Conservation (phyloP, 176 grass and related monocot genomes). For the Canna indica region DNA sequence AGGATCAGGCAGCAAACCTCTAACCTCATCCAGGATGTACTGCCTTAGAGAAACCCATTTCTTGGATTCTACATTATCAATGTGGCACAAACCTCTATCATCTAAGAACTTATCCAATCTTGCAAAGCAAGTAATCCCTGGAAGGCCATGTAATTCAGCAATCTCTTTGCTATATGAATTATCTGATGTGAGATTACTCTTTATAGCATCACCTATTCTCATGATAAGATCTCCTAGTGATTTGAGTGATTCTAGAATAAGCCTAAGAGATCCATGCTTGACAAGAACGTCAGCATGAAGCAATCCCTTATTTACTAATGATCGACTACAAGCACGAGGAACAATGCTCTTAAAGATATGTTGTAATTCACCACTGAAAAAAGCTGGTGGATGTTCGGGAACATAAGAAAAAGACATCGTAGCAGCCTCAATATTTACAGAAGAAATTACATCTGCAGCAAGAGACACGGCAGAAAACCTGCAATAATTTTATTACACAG, state of each 20-base stretch:
- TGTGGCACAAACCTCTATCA: constrained; percentile 20
- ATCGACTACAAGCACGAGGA: constrained; percentile 52
- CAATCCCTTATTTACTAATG: constrained; percentile 78
- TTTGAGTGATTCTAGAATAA: constrained; percentile 68
- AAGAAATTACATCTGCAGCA: constrained; percentile 68
- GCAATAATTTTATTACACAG: constrained; percentile 28
- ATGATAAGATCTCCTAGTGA: constrained; percentile 40
- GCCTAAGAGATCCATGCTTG: constrained; percentile 66
- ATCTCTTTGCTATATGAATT: constrained; percentile 21
- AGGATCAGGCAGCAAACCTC: constrained; percentile 62
- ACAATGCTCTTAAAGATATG: constrained; percentile 62
- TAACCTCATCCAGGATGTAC: constrained; percentile 66
- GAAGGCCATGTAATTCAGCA: constrained; percentile 21
- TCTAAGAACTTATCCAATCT: constrained; percentile 21
- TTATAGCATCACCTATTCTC: constrained; percentile 33
- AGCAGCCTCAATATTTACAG: constrained; percentile 35
- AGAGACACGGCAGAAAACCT: constrained; percentile 81
- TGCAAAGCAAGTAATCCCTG: constrained; percentile 36
- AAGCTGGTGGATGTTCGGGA: constrained; percentile 32
- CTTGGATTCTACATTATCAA: constrained; percentile 21
- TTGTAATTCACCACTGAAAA: constrained; percentile 47
- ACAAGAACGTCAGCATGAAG: constrained; percentile 82
- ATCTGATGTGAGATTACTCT: constrained; percentile 16
- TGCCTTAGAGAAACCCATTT: constrained; percentile 62
- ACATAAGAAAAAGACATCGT: constrained; percentile 33